phyloP scores from a whole-genome alignment of 2,329 filamentous ascomycete species.

The Talaromyces sp. region DNA sequence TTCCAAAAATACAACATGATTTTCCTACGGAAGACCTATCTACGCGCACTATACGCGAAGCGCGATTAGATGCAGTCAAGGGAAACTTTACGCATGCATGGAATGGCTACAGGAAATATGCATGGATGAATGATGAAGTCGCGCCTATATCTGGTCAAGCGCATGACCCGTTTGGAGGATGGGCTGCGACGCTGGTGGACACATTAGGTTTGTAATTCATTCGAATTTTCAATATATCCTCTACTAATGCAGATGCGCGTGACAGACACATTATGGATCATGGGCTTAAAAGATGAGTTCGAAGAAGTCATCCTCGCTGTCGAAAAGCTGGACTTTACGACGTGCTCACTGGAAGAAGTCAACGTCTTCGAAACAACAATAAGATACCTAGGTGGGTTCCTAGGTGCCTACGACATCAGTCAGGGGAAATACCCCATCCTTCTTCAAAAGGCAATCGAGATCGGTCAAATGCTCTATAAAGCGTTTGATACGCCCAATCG shows the following conservation, averaged over 20 bases:
- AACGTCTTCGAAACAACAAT: constrained; percentile 87
- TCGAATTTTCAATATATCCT: neutral
- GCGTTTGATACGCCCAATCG: constrained; percentile 86
- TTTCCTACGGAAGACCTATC: constrained; percentile 2
- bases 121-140: constrained; percentile 84
- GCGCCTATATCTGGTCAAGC: constrained; percentile 64
- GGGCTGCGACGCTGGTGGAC: constrained; percentile 83
- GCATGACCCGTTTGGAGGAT: constrained; percentile 78
- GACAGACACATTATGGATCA: constrained; percentile 76
- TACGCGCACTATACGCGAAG: neutral
- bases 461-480: constrained; percentile 73
- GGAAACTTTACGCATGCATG: constrained; percentile 72
- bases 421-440: constrained; percentile 64
- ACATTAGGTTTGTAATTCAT: constrained; percentile 30
- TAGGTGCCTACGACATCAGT: constrained; percentile 81
- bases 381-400: constrained; percentile 77
- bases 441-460: constrained; percentile 71
- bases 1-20: constrained; percentile 11
- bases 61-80: constrained; percentile 56
- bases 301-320: constrained; percentile 68
- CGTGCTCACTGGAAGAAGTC: constrained; percentile 63
- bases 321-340: constrained; percentile 73
- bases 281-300: constrained; percentile 72
- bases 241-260: neutral
- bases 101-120: constrained; percentile 72